Evolutionary conservation across 225 moss, liverwort and hornwort species (phyloP).

Genomic region (Polytrichum commune): DNA sequence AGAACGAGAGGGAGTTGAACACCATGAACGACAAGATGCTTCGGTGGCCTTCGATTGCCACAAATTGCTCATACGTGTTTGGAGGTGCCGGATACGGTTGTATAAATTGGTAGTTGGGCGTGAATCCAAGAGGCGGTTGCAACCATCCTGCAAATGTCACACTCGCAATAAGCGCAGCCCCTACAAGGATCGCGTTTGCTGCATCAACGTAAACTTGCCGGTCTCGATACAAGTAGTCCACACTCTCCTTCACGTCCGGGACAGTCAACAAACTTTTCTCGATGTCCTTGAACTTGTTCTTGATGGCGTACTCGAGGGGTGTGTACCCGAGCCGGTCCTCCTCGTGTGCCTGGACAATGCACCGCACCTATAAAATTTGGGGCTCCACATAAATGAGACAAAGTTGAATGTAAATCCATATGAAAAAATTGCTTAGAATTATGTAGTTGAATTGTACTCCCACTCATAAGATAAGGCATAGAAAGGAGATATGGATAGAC

Average conservation of each 20-base stretch:
- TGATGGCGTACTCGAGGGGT: slow-evolving; percentile 32
- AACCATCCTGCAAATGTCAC: slow-evolving; percentile 53
- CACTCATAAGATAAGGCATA: too few relatives aligned
- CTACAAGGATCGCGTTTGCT: slow-evolving; percentile 51
- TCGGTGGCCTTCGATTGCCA: slow-evolving; percentile 25
- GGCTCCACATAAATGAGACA: too few relatives aligned
- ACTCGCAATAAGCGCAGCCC: slow-evolving; percentile 41
- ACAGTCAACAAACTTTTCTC: slow-evolving; percentile 29
- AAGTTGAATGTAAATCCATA: too few relatives aligned
- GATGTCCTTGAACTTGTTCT: slow-evolving; percentile 27
- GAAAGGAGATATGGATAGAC: too few relatives aligned
- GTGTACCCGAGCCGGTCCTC: slow-evolving; percentile 26
- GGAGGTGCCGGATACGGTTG: slow-evolving; percentile 12
- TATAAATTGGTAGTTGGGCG: slow-evolving; percentile 19
- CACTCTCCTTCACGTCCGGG: slow-evolving; percentile 46
- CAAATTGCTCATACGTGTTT: slow-evolving; percentile 11
- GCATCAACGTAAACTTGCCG: slow-evolving; percentile 55
- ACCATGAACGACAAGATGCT: slow-evolving; percentile 30
- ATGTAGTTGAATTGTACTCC: too few relatives aligned
- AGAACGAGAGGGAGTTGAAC: slow-evolving; percentile 44
- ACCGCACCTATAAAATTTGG: too few relatives aligned
- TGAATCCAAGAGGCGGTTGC: slow-evolving; percentile 39
- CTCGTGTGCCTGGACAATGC: slow-evolving; percentile 12
- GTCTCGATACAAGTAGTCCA: slow-evolving; percentile 50
- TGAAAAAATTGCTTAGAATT: too few relatives aligned